Percentiles rank a stretch among this genome's conserved stretches.
Evolutionary conservation across 2,329 filamentous ascomycete genomes (phyloP).

Genomic region (Ceratocystis cubensis): DNA sequence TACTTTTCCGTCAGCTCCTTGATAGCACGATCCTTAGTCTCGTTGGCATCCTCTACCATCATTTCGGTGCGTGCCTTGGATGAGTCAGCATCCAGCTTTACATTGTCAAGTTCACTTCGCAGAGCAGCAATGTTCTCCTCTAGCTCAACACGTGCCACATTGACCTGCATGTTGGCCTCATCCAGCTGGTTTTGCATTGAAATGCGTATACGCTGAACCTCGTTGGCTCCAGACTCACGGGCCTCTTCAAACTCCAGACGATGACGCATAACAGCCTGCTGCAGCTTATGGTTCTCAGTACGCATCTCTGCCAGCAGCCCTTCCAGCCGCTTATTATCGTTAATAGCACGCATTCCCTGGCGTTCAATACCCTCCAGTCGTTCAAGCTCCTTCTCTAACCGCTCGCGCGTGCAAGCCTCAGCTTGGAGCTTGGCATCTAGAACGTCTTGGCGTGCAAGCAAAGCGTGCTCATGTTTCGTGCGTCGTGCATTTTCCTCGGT

Average conservation of each 20-base stretch:
- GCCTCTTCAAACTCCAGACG: slow-evolving; percentile 78
- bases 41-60: slow-evolving; percentile 67
- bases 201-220: slow-evolving; percentile 68
- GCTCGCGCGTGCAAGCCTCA: slow-evolving; percentile 57
- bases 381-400: slow-evolving; percentile 53
- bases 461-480: slow-evolving; percentile 65
- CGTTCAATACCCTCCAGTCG: slow-evolving; percentile 52
- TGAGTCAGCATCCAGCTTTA: slow-evolving; percentile 68
- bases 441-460: slow-evolving; percentile 66
- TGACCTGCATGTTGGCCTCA: slow-evolving; percentile 71
- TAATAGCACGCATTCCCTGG: slow-evolving; percentile 50
- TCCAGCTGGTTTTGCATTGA: slow-evolving; percentile 74
- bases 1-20: slow-evolving; percentile 45
- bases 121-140: slow-evolving; percentile 65
- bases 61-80: slow-evolving; percentile 71
- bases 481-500: slow-evolving; percentile 70
- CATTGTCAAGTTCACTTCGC: slow-evolving; percentile 62
- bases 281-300: slow-evolving; percentile 58
- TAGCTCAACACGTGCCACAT: slow-evolving; percentile 66
- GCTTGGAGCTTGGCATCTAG: slow-evolving; percentile 65
- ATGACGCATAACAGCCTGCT: slow-evolving; percentile 54
- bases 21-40: slow-evolving; percentile 48
- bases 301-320: slow-evolving; percentile 42
- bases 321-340: slow-evolving; percentile 50
- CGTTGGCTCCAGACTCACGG: slow-evolving; percentile 62